Conservation (phyloP, 306 rosid species). For the Dalbergia cultrata region DNA sequence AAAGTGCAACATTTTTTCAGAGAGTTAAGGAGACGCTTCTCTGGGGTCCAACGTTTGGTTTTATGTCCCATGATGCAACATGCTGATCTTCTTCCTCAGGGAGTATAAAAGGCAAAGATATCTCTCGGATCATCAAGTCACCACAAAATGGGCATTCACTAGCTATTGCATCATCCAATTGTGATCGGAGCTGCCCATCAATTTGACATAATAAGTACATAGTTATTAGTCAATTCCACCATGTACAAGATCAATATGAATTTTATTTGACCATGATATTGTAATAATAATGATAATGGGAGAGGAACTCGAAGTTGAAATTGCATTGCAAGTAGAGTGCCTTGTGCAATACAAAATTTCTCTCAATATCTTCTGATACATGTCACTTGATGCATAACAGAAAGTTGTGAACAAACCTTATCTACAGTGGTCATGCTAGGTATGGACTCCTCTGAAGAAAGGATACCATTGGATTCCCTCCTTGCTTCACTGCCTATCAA, state of each 20-base stretch:
- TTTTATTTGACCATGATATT: not conserved
- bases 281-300: not conserved
- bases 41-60: slow-evolving; percentile 70
- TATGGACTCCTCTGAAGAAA: slow-evolving; percentile 77
- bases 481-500: slow-evolving; percentile 83
- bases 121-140: slow-evolving; percentile 91
- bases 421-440: slow-evolving; percentile 76
- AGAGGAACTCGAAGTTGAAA: slow-evolving; percentile 15
- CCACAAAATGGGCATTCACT: slow-evolving; percentile 98
- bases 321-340: slow-evolving; percentile 39
- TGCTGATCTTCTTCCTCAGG: slow-evolving; percentile 76
- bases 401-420: slow-evolving; percentile 69
- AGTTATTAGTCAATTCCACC: slow-evolving; percentile 22
- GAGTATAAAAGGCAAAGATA: slow-evolving; percentile 78
- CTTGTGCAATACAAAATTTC: slow-evolving; percentile 4
- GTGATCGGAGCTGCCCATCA: slow-evolving; percentile 81
- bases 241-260: not conserved
- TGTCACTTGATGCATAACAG: slow-evolving; percentile 45
- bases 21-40: slow-evolving; percentile 68
- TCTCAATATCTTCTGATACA: slow-evolving; percentile 20
- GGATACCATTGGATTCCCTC: slow-evolving; percentile 77
- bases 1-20: slow-evolving; percentile 9
- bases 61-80: slow-evolving; percentile 85
- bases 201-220: slow-evolving; percentile 18
- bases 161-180: slow-evolving; percentile 94